Base-by-base conservation (phyloP, 2,329 filamentous ascomycete genomes). In the Diplodia sapinea region DNA sequence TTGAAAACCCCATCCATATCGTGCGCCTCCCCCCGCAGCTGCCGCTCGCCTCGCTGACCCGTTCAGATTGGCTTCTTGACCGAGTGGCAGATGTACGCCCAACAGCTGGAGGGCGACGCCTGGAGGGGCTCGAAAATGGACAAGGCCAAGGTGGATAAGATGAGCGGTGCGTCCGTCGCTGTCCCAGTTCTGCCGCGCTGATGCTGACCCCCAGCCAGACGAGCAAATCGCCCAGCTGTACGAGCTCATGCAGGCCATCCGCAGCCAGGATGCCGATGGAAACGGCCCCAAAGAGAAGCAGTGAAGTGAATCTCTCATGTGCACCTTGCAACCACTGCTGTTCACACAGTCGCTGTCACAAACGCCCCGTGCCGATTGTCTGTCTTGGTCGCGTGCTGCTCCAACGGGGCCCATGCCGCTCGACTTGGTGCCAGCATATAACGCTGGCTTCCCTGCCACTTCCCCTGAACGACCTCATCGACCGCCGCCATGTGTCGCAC, bases 41-140 rank as follows among this genome's bases (percentile, higher is more conserved):
- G 26, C n/a, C 4, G 33, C 31, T n/a, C 26, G 4, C 17, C 50
- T 13, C 5, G 57, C 49, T 67, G 57, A 62, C 57, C 15, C 36
- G 23, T 7, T 15, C 71, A 96, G 93, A 93, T 98, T 73, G 95
- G 94, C 1, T 99, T 99, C 79, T 84, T 99, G 72, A 94, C 92
- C 0, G 94, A 98, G 79, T 99, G 94, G 94, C 95, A 99, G 79
- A 82, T 92, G 64, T 99, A 98, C 76, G 94, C 93, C 1, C 94
- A 99, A 77, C 89, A 93, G 76, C 82, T 99, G 17, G 94, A 98
- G 76, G 94, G 94, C 0, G 90, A 96, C 65, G 79, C 85, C 0
- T 98, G 95, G 95, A 84, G 86, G 69, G 94, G 90, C 1, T 92
- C 92, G 70, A 94, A 90, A 77, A 85, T 98, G 77, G 94, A 98